Percentiles rank a stretch among this genome's conserved stretches.
These are phyloP conservation scores for Fraxinus excelsior DNA, from an alignment of 257 asterid species.

Conservation along the genomic window DNA sequence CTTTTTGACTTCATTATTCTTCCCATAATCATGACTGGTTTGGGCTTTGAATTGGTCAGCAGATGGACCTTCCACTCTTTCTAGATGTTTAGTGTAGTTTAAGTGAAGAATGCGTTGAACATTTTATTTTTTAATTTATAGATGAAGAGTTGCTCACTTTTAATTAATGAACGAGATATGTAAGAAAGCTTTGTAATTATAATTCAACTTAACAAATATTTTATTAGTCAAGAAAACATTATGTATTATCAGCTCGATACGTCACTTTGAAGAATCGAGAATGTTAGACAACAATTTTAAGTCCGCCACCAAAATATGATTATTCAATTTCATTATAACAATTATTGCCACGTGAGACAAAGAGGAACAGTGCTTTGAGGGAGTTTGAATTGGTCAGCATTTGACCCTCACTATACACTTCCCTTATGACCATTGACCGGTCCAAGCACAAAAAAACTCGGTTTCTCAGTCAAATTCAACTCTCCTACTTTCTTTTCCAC, in stretches of 20 bases:
- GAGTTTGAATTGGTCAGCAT: slow-evolving; percentile 54
- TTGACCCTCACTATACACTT: slow-evolving; percentile 29
- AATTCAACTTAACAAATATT: too few species aligned
- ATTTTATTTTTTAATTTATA: too few species aligned
- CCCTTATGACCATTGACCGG: slow-evolving; percentile 49
- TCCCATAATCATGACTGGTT: slow-evolving; percentile 3
- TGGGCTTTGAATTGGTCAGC: slow-evolving; percentile 41
- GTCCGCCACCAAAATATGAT: not conserved
- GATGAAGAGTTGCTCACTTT: too few species aligned
- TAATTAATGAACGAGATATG: too few species aligned
- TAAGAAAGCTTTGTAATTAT: too few species aligned
- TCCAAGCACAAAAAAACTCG: slow-evolving; percentile 53
- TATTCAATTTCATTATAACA: too few species aligned
- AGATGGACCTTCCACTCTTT: slow-evolving; percentile 8
- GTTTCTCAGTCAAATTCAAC: slow-evolving; percentile 77
- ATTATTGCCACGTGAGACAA: not conserved
- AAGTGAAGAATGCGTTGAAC: too few species aligned
- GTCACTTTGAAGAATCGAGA: not conserved
- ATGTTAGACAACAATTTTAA: too few species aligned
- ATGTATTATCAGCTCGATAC: too few species aligned
- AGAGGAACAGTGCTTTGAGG: not conserved
- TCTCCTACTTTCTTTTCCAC: slow-evolving; percentile 43
- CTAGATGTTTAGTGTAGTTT: not conserved
- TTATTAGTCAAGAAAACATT: too few species aligned
- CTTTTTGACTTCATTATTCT: slow-evolving; percentile 1